Evolutionary conservation across 208 protist genomes (phyloP).

Genomic region (Wallacemonas sp.): DNA sequence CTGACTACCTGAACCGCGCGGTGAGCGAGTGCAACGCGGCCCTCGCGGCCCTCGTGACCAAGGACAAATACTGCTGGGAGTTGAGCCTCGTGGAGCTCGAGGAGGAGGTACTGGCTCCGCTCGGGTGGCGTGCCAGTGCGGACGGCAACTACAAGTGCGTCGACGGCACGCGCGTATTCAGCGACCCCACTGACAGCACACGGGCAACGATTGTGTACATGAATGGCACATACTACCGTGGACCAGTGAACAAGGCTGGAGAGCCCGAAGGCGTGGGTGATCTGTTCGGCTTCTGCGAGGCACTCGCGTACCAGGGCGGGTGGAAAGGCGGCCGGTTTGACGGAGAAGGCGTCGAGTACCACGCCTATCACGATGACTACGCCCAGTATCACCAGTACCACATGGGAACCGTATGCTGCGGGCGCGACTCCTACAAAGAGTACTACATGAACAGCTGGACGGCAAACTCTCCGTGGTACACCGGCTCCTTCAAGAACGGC

Average conservation of each 20-base stretch:
- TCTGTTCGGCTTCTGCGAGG: neutral
- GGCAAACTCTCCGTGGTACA: conserved; percentile 75
- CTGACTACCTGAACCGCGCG: neutral
- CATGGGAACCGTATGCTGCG: too few relatives aligned
- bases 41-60: neutral
- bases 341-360: conserved; percentile 77
- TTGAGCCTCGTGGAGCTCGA: too few relatives aligned
- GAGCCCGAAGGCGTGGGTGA: neutral
- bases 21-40: neutral
- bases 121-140: neutral
- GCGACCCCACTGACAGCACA: too few relatives aligned
- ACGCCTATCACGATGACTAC: too few relatives aligned
- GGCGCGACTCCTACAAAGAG: conserved; percentile 74
- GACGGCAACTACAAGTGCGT: neutral
- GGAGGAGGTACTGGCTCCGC: neutral
- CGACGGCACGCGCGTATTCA: too few relatives aligned
- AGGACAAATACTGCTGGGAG: too few relatives aligned
- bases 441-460: conserved; percentile 42
- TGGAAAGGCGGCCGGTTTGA: conserved; percentile 74
- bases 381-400: too few relatives aligned
- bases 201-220: neutral
- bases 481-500: conserved; percentile 72
- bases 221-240: neutral
- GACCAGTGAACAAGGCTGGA: neutral
- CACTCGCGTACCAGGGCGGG: conserved; percentile 70